These are phyloP conservation scores for Erythrobasidium hasegawianum DNA, from an alignment of 1,284 basidiomycete genomes.

Conservation along the genomic window DNA sequence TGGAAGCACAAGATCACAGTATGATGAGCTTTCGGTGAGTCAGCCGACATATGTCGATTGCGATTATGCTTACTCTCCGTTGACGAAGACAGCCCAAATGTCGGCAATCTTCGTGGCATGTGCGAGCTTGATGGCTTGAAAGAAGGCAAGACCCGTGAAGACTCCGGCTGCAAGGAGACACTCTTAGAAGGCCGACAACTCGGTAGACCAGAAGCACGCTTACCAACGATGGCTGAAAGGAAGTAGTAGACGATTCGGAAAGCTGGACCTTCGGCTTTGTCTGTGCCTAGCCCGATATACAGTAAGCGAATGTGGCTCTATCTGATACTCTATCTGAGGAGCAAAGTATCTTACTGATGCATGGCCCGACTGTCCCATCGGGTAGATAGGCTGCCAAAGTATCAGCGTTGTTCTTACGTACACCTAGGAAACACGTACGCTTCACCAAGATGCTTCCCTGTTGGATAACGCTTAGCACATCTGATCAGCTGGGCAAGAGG, in stretches of 20 bases:
- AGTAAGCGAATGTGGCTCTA: too few species aligned
- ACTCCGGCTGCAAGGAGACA: neutral
- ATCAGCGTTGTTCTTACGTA: neutral
- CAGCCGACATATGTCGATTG: neutral
- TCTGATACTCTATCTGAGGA: too few species aligned
- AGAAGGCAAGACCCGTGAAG: slow-evolving; percentile 10
- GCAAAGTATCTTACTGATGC: slow-evolving; percentile 30
- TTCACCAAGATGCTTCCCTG: slow-evolving; percentile 14
- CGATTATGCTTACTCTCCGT: slow-evolving; percentile 6
- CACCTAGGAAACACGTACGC: neutral
- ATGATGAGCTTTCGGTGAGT: too few species aligned
- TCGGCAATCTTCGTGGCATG: slow-evolving; percentile 5
- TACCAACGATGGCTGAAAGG: slow-evolving; percentile 15
- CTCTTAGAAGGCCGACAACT: neutral
- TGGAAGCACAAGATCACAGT: neutral
- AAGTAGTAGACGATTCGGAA: slow-evolving; percentile 18
- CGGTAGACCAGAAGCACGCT: neutral
- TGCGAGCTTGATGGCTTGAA: slow-evolving; percentile 3
- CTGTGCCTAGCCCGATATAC: neutral
- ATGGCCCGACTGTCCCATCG: slow-evolving; percentile 16
- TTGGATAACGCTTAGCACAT: neutral
- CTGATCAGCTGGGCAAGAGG: neutral
- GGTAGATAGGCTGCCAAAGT: slow-evolving; percentile 15
- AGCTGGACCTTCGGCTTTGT: slow-evolving; percentile 7
- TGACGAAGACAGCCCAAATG: slow-evolving; percentile 7